Evolutionary conservation across 2,329 filamentous ascomycete species (phyloP).

Genomic region (Talaromyces sp.): DNA sequence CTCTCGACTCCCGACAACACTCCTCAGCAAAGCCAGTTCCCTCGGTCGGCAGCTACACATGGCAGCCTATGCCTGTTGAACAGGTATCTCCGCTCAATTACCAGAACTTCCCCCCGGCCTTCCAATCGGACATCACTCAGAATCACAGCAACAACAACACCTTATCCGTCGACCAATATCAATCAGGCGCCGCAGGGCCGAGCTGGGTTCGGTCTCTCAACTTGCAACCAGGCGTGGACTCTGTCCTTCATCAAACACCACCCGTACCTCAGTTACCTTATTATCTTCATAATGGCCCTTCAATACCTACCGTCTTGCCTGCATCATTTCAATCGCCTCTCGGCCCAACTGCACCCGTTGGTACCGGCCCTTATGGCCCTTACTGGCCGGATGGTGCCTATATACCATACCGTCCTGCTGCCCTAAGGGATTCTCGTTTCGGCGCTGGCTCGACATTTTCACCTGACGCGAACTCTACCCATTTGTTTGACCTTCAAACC

Average conservation of each 20-base stretch:
- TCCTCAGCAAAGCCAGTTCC: slow-evolving; percentile 29
- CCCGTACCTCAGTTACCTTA: slow-evolving; percentile 37
- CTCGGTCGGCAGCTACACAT: slow-evolving; percentile 24
- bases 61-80: slow-evolving; percentile 28
- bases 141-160: slow-evolving; percentile 20
- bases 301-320: slow-evolving; percentile 55
- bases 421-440: slow-evolving; percentile 50
- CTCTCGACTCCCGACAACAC: slow-evolving; percentile 39
- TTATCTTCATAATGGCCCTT: slow-evolving; percentile 44
- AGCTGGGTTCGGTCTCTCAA: slow-evolving; percentile 43
- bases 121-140: slow-evolving; percentile 29
- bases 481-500: slow-evolving; percentile 24
- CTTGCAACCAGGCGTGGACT: slow-evolving; percentile 53
- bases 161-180: slow-evolving; percentile 27
- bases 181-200: slow-evolving; percentile 31
- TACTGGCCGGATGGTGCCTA: slow-evolving; percentile 62
- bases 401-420: slow-evolving; percentile 56
- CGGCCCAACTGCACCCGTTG: slow-evolving; percentile 55
- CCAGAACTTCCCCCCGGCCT: slow-evolving; percentile 37
- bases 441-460: slow-evolving; percentile 24
- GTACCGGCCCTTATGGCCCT: slow-evolving; percentile 54
- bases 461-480: slow-evolving; percentile 21
- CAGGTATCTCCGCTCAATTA: slow-evolving; percentile 27
- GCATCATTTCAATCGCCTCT: slow-evolving; percentile 52
- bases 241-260: slow-evolving; percentile 55